Evolutionary conservation across 2,329 filamentous ascomycete genomes (phyloP), one percentile per base, ranked within the genome.

Genomic region (Penicillium olsonii): DNA sequence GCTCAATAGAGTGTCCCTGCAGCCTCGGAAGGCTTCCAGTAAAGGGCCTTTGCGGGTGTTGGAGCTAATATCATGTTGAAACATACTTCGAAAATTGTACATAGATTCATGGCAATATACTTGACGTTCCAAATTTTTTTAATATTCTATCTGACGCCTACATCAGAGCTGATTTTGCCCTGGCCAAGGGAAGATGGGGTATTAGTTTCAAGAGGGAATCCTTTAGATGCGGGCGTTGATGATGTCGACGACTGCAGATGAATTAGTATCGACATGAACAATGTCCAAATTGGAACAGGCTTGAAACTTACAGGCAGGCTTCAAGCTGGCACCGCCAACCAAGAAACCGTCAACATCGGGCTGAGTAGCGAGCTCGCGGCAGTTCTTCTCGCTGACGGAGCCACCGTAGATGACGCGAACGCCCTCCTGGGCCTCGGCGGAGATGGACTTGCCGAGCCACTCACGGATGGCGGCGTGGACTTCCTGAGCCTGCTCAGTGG

Each of bases 341-440:
- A 97, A 83, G 86, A 97, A 97, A 52, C 94, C 94, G 75, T 99
- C 94, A 73, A 99, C 96, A 75, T 99, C 94, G 58, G 84, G 73
- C 84, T 97, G 85, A 81, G 91, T 92, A 72, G 88, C 85, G 66
- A 99, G 83, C 59, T 97, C 92, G 69, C 81, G 84, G 82, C 90
- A 95, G 85, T 99, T 99, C 88, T 96, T 96, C 83, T 96, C 94
- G 71, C 82, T 95, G 67, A 99, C 94, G 66, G 88, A 94, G 70
- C 94, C 94, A 61, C 94, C 94, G 76, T 99, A 99, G 70, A 99
- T 87, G 72, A 99, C 90, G 66, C 94, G 85, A 55, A 92, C 96
- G 78, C 87, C 84, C 58, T 95, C 90, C 39, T 91, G 84, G 49
- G 87, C 89, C 70, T 88, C 81, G 68, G 83, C 78, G 58, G 95